Conservation (phyloP, 2,329 filamentous ascomycete genomes). For the Cylindrodendrum hubeiense region DNA sequence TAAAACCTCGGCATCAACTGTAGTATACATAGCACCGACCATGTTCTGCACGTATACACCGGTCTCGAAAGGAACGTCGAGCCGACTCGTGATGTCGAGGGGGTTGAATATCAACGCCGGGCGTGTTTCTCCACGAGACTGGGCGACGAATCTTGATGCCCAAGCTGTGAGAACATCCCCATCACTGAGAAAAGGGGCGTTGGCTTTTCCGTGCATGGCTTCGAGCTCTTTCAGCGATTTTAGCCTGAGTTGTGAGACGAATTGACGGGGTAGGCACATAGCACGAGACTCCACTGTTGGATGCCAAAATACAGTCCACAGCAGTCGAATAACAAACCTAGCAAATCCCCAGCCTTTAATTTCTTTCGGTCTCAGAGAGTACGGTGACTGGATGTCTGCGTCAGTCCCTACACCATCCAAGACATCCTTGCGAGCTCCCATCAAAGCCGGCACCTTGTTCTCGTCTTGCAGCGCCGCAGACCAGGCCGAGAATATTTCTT, state of each 20-base stretch:
- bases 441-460: not conserved
- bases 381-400: not conserved
- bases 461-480: not conserved
- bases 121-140: not conserved
- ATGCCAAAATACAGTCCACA: not conserved
- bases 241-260: not conserved
- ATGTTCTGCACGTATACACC: not conserved
- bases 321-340: not conserved
- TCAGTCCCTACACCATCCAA: not conserved
- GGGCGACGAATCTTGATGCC: not conserved
- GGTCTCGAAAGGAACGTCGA: not conserved
- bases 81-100: slow-evolving; percentile 2
- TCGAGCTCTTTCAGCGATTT: not conserved
- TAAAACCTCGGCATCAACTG: not conserved
- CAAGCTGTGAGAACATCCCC: slow-evolving; percentile 4
- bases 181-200: not conserved
- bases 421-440: not conserved
- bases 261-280: not conserved
- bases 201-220: not conserved
- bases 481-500: not conserved
- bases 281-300: not conserved
- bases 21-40: not conserved
- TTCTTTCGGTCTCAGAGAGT: not conserved
- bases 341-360: not conserved
- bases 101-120: not conserved